Evolutionary conservation across 352 stramenopile species (phyloP), one percentile per base, ranked within the genome.

Genomic region (Pythium rhizo-oryzae): DNA sequence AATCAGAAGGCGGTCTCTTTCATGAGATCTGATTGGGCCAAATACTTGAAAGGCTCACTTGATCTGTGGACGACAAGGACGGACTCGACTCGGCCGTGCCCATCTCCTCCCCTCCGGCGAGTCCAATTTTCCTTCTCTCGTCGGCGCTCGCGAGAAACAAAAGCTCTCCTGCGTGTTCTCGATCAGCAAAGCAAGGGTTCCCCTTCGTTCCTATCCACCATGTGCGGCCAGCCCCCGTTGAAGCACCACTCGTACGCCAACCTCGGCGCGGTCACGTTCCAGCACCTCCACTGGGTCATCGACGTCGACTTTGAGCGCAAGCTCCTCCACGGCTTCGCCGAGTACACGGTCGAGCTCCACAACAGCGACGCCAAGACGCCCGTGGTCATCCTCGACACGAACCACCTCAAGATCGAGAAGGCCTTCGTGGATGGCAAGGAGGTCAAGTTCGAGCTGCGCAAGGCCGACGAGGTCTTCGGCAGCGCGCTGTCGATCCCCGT

Each of bases 211-310:
- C 47, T n/a, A 16, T 56, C 25, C 44, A 58, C 30, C 23, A 73
- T 73, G 67, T 73, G 67, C 60, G 53, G 43, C 54, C 54, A 53
- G 28, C 54, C 60, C 50, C 47, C 61, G 41, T n/a, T 74, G 18
- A 37, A 35, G 47, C 76, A 86, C 70, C 84, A 92, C 70, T 98
- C 92, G 61, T 94, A 90, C 59, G 84, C 90, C 24, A 97, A 98
- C 75, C 81, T 96, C 43, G 47, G 91, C 47, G 78, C 96, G 54
- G 83, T 92, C 23, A 76, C 74, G 33, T 90, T 94, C 62, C 82
- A 81, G 57, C 91, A 98, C 71, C 71, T 98, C n/a, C 74, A 96
- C 63, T 97, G 93, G 90, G 74, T 84, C 55, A 58, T 94, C 28
- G 69, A 76, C 16, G 73, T 99, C 25, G 90, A 98, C 72, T 99